A percentile compares a stretch with the other conserved stretches of the same genome.
These are phyloP conservation scores for Botryosphaeria dothidea DNA, from an alignment of 2,329 filamentous ascomycete species.

Conservation along the genomic window DNA sequence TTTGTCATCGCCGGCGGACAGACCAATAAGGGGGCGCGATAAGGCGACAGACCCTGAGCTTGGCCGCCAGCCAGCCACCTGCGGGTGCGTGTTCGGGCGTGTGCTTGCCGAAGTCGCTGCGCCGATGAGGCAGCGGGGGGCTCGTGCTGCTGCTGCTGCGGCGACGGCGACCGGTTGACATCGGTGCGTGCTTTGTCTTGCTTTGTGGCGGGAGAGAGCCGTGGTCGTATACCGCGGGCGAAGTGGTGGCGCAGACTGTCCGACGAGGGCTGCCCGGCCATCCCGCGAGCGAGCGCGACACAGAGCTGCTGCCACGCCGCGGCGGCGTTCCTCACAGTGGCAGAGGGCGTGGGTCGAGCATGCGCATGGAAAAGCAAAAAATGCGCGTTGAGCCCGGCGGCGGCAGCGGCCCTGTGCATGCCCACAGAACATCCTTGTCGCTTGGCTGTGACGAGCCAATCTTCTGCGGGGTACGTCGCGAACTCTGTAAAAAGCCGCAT, in stretches of 20 bases:
- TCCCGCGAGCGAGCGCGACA: too few species aligned
- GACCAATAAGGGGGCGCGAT: conserved; percentile 10
- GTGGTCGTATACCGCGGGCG: neutral
- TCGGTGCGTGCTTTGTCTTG: neutral
- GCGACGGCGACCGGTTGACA: conserved; percentile 3
- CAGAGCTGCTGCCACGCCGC: neutral
- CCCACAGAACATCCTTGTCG: conserved; percentile 8
- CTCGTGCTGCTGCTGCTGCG: conserved; percentile 13
- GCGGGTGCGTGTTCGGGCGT: neutral
- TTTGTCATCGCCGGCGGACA: conserved; percentile 5
- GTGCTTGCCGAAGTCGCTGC: conserved; percentile 16
- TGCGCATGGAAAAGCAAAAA: conserved; percentile 5
- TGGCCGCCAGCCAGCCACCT: conserved; percentile 10
- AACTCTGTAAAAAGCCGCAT: conserved; percentile 16
- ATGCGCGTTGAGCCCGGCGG: conserved; percentile 4
- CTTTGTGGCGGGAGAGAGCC: neutral
- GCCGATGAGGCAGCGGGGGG: conserved; percentile 7
- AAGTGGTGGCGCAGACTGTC: neutral
- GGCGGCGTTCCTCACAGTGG: too few species aligned
- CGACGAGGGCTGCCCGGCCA: too few species aligned
- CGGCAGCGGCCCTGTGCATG: neutral
- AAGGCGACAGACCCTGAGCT: conserved; percentile 3
- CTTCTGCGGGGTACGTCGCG: conserved; percentile 13
- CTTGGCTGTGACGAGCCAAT: conserved; percentile 14
- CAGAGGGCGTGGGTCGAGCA: neutral